Conservation (phyloP, 1,284 basidiomycete genomes). For the Veloboletus limbatus region DNA sequence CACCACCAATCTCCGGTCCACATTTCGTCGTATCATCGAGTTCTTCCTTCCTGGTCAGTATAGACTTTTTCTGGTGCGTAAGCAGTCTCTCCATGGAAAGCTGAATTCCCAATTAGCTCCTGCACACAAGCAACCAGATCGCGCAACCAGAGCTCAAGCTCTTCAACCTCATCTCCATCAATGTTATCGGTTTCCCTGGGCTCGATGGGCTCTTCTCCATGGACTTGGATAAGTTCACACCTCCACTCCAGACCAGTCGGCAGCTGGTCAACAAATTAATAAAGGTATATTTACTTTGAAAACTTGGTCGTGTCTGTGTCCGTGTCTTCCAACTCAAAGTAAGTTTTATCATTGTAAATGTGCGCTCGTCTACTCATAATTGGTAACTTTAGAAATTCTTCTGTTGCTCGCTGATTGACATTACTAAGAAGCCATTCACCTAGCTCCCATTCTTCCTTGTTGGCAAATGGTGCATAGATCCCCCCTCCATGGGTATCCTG, state of each 20-base stretch:
- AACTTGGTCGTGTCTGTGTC: neutral
- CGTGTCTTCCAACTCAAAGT: too few relatives aligned
- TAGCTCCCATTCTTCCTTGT: too few relatives aligned
- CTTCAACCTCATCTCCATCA: neutral
- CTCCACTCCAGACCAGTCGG: conserved; percentile 5
- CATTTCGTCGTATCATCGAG: conserved; percentile 37
- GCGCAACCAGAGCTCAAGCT: conserved; percentile 3
- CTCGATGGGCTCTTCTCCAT: too few relatives aligned
- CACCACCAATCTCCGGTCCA: conserved; percentile 29
- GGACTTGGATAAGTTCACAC: conserved; percentile 10
- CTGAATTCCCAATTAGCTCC: conserved; percentile 13
- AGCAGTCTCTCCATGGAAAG: conserved; percentile 28
- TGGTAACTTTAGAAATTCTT: too few relatives aligned
- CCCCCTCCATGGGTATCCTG: too few relatives aligned
- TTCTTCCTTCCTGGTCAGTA: conserved; percentile 20
- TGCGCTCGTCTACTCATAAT: too few relatives aligned
- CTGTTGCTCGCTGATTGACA: too few relatives aligned
- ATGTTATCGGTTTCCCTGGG: too few relatives aligned
- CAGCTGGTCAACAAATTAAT: conserved; percentile 4
- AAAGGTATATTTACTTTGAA: conserved; percentile 10
- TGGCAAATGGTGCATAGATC: too few relatives aligned
- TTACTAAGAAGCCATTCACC: too few relatives aligned
- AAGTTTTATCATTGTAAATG: too few relatives aligned
- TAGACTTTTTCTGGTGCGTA: conserved; percentile 36
- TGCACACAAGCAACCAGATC: conserved; percentile 1